Evolutionary conservation across 2,329 filamentous ascomycete genomes (phyloP).

Genomic region (Blastomyces emzantsi): DNA sequence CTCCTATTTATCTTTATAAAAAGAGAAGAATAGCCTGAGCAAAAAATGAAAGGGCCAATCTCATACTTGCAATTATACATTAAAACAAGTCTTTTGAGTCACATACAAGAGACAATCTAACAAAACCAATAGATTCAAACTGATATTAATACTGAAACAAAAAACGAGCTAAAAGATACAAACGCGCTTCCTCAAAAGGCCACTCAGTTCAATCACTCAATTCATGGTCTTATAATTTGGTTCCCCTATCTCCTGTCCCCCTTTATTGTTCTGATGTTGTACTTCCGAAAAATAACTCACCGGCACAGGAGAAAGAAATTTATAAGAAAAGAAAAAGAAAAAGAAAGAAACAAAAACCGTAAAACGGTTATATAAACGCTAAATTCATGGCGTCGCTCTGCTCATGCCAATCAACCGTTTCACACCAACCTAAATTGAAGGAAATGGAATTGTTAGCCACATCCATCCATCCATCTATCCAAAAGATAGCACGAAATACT

Average conservation of each 20-base stretch:
- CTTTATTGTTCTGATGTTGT: not conserved
- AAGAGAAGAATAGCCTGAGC: not conserved
- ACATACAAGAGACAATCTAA: not conserved
- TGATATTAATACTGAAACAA: not conserved
- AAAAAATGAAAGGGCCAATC: not conserved
- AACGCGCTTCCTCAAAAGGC: not conserved
- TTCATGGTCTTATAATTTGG: not conserved
- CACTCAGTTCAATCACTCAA: not conserved
- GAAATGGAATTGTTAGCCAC: slow-evolving; percentile 7
- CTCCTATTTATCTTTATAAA: not conserved
- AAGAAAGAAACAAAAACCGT: not conserved
- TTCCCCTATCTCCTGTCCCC: not conserved
- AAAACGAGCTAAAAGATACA: not conserved
- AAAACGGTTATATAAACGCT: not conserved
- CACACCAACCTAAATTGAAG: slow-evolving; percentile 54
- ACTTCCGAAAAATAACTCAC: not conserved
- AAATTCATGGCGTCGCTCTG: slow-evolving; percentile 55
- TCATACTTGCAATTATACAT: not conserved
- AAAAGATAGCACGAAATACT: slow-evolving; percentile 1
- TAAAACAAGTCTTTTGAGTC: not conserved
- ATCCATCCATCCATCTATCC: slow-evolving; percentile 7
- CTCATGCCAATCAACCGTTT: slow-evolving; percentile 74
- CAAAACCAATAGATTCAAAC: not conserved
- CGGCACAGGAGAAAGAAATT: not conserved
- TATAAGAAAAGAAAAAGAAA: not conserved